phyloP scores from a whole-genome alignment of 441 rosid species.

The Dalechampia spathulata region DNA sequence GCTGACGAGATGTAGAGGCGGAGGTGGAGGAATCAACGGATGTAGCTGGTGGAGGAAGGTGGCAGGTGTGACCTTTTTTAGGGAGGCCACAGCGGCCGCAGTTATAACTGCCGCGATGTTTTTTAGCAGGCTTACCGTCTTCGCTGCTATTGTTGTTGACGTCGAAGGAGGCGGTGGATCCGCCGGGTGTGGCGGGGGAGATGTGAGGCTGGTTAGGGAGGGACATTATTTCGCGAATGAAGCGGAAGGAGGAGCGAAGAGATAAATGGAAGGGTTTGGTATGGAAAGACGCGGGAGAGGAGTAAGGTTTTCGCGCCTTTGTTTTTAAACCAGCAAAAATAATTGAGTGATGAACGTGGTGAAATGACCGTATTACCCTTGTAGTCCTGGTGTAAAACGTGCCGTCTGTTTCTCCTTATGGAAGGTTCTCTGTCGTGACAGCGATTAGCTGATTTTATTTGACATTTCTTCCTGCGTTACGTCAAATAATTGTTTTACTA shows the following conservation, averaged over 20 bases:
- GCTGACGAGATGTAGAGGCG: conserved; percentile 27
- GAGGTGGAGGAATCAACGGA: conserved; percentile 42
- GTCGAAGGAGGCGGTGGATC: conserved; percentile 33
- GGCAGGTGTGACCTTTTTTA: conserved; percentile 80
- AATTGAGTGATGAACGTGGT: too few relatives aligned
- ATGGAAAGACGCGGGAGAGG: conserved; percentile 46
- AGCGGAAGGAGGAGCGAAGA: background rate
- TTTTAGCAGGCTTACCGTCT: conserved; percentile 29
- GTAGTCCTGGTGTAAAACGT: too few relatives aligned
- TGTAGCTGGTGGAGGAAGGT: conserved; percentile 19
- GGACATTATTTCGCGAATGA: too few relatives aligned
- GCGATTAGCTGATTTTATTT: too few relatives aligned
- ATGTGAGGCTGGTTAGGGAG: conserved; percentile 30
- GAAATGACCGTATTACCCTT: too few relatives aligned
- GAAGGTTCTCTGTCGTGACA: too few relatives aligned
- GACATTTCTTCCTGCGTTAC: too few relatives aligned
- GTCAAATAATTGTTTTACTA: too few relatives aligned
- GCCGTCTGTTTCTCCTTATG: too few relatives aligned
- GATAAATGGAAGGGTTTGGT: conserved; percentile 4
- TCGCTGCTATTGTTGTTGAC: too few relatives aligned
- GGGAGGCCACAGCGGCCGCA: conserved; percentile 95
- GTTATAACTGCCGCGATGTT: conserved; percentile 80
- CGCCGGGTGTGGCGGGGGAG: conserved; percentile 39
- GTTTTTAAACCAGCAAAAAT: conserved; percentile 17
- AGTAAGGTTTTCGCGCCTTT: conserved; percentile 50